A percentile compares a stretch with the other conserved stretches of the same genome.
These are phyloP conservation scores for Debaryomyces singareniensis DNA, from an alignment of 1,139 yeast species.

Conservation along the genomic window DNA sequence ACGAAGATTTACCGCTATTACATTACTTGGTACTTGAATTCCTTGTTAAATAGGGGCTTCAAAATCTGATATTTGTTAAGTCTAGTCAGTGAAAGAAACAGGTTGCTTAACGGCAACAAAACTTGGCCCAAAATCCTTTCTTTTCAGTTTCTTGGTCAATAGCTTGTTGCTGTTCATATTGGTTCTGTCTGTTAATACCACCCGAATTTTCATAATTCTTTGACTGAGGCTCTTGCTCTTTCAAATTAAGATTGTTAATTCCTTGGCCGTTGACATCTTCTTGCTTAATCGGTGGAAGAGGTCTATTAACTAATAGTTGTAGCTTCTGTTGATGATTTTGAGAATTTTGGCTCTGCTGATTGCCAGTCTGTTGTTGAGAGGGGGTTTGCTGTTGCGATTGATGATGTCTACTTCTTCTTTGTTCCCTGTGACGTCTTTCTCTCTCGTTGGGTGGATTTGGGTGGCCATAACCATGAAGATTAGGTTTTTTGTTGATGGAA, in stretches of 20 bases:
- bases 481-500: slow-evolving; percentile 74
- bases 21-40: too few species aligned
- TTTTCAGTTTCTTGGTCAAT: slow-evolving; percentile 28
- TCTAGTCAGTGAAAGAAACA: too few species aligned
- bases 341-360: slow-evolving; percentile 32
- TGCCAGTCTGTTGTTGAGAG: slow-evolving; percentile 16
- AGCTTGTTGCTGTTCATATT: slow-evolving; percentile 35
- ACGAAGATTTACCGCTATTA: too few species aligned
- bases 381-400: slow-evolving; percentile 19
- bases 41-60: too few species aligned
- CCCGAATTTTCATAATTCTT: slow-evolving; percentile 16
- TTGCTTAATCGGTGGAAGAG: slow-evolving; percentile 46
- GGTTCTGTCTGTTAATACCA: slow-evolving; percentile 19
- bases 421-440: slow-evolving; percentile 45
- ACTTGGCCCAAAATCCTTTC: slow-evolving; percentile 40
- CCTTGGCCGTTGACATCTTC: slow-evolving; percentile 15
- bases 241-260: slow-evolving; percentile 6
- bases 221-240: slow-evolving; percentile 9
- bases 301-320: slow-evolving; percentile 46
- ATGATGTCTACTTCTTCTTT: slow-evolving; percentile 35
- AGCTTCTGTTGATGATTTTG: slow-evolving; percentile 47
- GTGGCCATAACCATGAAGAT: slow-evolving; percentile 85
- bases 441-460: slow-evolving; percentile 50
- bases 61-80: too few species aligned
- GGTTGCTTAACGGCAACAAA: slow-evolving; percentile 34